These are phyloP conservation scores for Coleophoma cylindrospora DNA, from an alignment of 2,329 filamentous ascomycete genomes.

Conservation along the genomic window DNA sequence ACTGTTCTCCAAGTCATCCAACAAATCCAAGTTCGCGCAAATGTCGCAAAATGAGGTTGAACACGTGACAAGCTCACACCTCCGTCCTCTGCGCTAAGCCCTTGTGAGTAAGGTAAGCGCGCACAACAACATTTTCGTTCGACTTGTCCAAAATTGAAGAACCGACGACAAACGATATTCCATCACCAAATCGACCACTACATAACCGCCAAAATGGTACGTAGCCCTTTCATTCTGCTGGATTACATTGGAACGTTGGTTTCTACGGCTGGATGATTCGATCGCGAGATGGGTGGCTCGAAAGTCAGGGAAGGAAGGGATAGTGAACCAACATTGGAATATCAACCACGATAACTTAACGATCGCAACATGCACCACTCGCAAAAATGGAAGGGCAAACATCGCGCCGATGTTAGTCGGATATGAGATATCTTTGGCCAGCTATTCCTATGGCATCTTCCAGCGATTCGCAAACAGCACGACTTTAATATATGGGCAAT, in stretches of 20 bases:
- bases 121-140: neutral
- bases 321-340: neutral
- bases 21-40: too few relatives aligned
- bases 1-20: too few relatives aligned
- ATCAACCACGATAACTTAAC: neutral
- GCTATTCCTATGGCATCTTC: too few relatives aligned
- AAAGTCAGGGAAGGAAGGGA: neutral
- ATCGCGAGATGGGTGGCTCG: neutral
- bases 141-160: constrained; percentile 1
- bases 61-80: neutral
- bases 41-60: too few relatives aligned
- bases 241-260: neutral
- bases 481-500: too few relatives aligned
- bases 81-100: neutral
- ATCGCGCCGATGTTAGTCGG: too few relatives aligned
- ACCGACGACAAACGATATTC: neutral
- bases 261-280: neutral
- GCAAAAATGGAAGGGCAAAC: too few relatives aligned
- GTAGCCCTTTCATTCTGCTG: constrained; percentile 4
- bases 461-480: too few relatives aligned
- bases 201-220: constrained; percentile 20
- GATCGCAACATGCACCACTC: too few relatives aligned
- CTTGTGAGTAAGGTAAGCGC: neutral
- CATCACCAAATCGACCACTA: constrained; percentile 3
- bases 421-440: too few relatives aligned